Evolutionary conservation across 257 asterid species (phyloP).

Genomic region (Fraxinus pennsylvanica): DNA sequence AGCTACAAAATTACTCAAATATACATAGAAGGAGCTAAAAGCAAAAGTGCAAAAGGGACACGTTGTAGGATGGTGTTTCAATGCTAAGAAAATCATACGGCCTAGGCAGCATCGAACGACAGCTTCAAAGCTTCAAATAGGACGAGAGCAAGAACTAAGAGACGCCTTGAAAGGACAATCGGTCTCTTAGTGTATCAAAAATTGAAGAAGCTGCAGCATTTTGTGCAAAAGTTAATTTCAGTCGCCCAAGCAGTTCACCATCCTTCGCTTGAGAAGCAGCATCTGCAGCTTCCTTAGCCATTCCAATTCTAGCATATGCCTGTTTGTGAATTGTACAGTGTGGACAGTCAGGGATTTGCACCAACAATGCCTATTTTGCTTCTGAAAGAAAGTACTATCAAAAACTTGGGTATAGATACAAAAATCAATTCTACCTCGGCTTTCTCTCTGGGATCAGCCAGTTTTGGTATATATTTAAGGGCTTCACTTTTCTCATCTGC

Average conservation of each 20-base stretch:
- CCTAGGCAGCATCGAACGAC: neutral
- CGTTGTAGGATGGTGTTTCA: neutral
- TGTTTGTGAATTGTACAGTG: slow-evolving; percentile 31
- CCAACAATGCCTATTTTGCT: neutral
- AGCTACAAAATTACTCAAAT: neutral
- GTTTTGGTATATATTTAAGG: slow-evolving; percentile 81
- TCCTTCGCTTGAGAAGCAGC: slow-evolving; percentile 92
- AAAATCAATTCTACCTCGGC: slow-evolving; percentile 65
- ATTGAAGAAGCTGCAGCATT: slow-evolving; percentile 76
- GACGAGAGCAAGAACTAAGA: slow-evolving; percentile 38
- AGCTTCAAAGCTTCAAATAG: neutral
- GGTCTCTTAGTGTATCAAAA: slow-evolving; percentile 77
- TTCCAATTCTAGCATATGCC: slow-evolving; percentile 93
- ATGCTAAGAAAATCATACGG: neutral
- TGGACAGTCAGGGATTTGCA: neutral
- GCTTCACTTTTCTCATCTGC: slow-evolving; percentile 90
- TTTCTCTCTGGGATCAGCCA: slow-evolving; percentile 78
- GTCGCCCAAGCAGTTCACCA: slow-evolving; percentile 77
- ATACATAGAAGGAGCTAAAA: neutral
- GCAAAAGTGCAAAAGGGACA: neutral
- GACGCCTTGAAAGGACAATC: slow-evolving; percentile 73
- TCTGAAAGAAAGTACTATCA: neutral
- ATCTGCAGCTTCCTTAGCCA: slow-evolving; percentile 97
- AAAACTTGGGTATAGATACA: neutral
- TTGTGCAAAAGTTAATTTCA: slow-evolving; percentile 65